Base-by-base conservation (phyloP, 2,329 filamentous ascomycete species). In the Fonsecaea nubica region DNA sequence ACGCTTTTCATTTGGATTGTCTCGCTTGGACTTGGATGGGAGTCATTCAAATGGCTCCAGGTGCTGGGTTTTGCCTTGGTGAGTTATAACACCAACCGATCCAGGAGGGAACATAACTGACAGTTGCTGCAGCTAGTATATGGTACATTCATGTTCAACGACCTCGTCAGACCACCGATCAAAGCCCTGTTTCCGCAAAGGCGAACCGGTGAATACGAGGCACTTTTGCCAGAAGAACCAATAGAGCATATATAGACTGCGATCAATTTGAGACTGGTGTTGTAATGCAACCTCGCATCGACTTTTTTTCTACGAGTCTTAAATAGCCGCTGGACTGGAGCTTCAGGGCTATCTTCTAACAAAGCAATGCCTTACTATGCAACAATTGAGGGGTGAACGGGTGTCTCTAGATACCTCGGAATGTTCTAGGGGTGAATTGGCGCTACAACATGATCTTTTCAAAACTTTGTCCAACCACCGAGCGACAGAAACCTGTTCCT, bases 1-100 rank as follows among this genome's bases (percentile, higher is more conserved):
- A 99, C 95, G 0, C 86, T 99, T 0, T 98, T 99, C 81, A 98
- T 99, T 80, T 99, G 95, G 95, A 86, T 99, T 33, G 92, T 97
- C 13, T 96, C 92, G 18, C 86, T 99, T 4, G 92, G 91, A 3
- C 86, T 99, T 1, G 93, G 93, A 67, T 99, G 95, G 95, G 95
- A 99, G 81, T 89, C 88, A 0, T 98, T 99, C 86, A 98, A 98
- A 81, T 96, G 92, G 90, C 86, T 99, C 6, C 95, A 99, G 80
- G 92, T 99, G 13, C 77, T 87, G 2, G 95, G 95, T 1, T 99
- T 99, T 73, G 91, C 82, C 1, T 81, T 97, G 71, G 68, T 70
- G 65, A 64, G 68, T 58, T 45, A 5, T 12, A 36, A 42, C 35
- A n/a, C 25, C 12, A 5, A 56, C 45, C 30, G 12, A 15, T 12